phyloP scores from a whole-genome alignment of 202 grass and related monocot species.

The Schoenoplectus tabernaemontani region DNA sequence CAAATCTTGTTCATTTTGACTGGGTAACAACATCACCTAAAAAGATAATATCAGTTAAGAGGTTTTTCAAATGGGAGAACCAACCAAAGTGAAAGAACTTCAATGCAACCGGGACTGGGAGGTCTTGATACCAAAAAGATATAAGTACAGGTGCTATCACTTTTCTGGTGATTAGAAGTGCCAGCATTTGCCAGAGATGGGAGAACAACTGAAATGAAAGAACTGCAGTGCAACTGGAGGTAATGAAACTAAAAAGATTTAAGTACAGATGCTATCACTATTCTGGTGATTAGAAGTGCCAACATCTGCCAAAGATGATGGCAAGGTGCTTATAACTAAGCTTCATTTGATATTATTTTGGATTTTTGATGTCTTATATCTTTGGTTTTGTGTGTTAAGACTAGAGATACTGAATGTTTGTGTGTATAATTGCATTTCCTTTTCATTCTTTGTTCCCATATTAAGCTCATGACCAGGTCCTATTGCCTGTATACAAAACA shows the following conservation, averaged over 20 bases:
- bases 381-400: neutral
- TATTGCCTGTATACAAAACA: no score
- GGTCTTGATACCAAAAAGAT: no score
- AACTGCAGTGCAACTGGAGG: neutral
- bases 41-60: no score
- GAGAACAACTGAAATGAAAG: neutral
- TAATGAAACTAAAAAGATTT: no score
- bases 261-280: neutral
- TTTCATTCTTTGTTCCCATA: neutral
- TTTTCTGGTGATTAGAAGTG: neutral
- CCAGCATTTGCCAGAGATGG: neutral
- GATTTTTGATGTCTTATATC: neutral
- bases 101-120: neutral
- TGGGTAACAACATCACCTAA: slow-evolving; percentile 3
- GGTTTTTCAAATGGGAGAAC: neutral
- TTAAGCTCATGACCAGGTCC: neutral
- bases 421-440: neutral
- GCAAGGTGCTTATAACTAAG: neutral
- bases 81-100: neutral
- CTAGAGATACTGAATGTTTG: neutral
- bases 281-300: neutral
- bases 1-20: slow-evolving; percentile 17
- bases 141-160: neutral
- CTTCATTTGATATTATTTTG: neutral
- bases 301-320: neutral